These are phyloP conservation scores for Diaporthe citri DNA, from an alignment of 2,329 filamentous ascomycete genomes.

Conservation along the genomic window DNA sequence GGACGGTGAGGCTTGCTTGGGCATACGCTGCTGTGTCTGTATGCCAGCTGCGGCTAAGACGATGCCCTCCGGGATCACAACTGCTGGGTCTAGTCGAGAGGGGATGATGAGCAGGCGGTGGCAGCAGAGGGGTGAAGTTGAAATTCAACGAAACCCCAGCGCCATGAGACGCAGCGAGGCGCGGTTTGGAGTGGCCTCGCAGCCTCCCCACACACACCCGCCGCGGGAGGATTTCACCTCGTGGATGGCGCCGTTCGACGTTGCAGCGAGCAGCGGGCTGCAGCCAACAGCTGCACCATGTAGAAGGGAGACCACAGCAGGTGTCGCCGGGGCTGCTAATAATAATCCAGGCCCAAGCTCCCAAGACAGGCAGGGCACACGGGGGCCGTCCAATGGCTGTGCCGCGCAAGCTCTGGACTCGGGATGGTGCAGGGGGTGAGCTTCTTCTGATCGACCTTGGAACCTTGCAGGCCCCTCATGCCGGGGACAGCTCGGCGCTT, in stretches of 20 bases:
- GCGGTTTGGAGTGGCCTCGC: constrained; percentile 11
- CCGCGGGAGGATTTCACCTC: not conserved
- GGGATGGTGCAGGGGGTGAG: constrained; percentile 36
- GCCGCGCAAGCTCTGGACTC: not conserved
- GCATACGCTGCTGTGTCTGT: not conserved
- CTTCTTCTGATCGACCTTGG: constrained; percentile 12
- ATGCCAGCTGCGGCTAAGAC: not conserved
- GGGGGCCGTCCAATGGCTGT: constrained; percentile 32
- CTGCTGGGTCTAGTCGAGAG: not conserved
- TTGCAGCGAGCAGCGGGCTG: constrained; percentile 30
- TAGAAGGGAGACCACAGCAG: not conserved
- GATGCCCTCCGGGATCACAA: not conserved
- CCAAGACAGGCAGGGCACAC: constrained; percentile 9
- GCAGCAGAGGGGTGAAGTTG: constrained; percentile 26
- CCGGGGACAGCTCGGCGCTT: constrained; percentile 32
- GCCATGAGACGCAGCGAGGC: not conserved
- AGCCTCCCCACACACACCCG: constrained; percentile 1
- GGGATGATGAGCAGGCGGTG: not conserved
- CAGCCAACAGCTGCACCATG: constrained; percentile 9
- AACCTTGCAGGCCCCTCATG: constrained; percentile 17
- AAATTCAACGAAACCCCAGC: not conserved
- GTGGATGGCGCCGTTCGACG: constrained; percentile 20
- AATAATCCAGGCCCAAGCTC: constrained; percentile 7
- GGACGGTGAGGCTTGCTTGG: not conserved
- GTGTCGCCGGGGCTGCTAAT: constrained; percentile 18